A percentile compares a stretch with the other conserved stretches of the same genome.
phyloP scores from a whole-genome alignment of 2,329 filamentous ascomycete genomes.

The Dissoconium aciculare region DNA sequence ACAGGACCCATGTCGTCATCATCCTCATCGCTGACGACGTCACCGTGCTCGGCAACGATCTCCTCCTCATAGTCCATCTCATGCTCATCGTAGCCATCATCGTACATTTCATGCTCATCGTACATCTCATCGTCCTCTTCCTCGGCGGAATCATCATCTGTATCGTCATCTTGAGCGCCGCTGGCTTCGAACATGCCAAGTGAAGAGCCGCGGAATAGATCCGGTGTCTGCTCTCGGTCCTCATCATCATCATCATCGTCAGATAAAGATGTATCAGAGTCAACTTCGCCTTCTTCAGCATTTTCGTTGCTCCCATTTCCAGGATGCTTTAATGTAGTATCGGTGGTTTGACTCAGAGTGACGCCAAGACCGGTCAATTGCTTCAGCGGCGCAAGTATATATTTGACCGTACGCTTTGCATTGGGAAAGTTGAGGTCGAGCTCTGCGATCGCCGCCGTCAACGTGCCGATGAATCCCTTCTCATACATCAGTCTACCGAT shows the following conservation, averaged over 20 bases:
- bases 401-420: constrained; percentile 88
- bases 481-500: constrained; percentile 94
- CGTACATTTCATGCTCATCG: constrained; percentile 96
- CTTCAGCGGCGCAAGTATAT: constrained; percentile 80
- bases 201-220: constrained; percentile 91
- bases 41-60: constrained; percentile 65
- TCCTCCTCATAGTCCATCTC: constrained; percentile 91
- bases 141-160: constrained; percentile 43
- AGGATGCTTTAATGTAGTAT: too few species aligned
- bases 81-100: constrained; percentile 63
- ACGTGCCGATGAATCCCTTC: constrained; percentile 79
- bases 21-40: constrained; percentile 80
- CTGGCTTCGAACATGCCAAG: constrained; percentile 84
- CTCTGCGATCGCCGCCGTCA: constrained; percentile 86
- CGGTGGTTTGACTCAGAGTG: constrained; percentile 64
- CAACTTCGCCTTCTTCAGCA: constrained; percentile 68
- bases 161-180: constrained; percentile 66
- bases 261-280: constrained; percentile 74
- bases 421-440: constrained; percentile 90
- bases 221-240: constrained; percentile 76
- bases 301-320: constrained; percentile 43
- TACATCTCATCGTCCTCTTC: constrained; percentile 52
- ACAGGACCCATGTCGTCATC: constrained; percentile 67
- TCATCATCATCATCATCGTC: constrained; percentile 41
- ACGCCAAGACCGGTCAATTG: constrained; percentile 78